Conservation (phyloP, 2,329 filamentous ascomycete genomes). For the Fusarium duplospermum region DNA sequence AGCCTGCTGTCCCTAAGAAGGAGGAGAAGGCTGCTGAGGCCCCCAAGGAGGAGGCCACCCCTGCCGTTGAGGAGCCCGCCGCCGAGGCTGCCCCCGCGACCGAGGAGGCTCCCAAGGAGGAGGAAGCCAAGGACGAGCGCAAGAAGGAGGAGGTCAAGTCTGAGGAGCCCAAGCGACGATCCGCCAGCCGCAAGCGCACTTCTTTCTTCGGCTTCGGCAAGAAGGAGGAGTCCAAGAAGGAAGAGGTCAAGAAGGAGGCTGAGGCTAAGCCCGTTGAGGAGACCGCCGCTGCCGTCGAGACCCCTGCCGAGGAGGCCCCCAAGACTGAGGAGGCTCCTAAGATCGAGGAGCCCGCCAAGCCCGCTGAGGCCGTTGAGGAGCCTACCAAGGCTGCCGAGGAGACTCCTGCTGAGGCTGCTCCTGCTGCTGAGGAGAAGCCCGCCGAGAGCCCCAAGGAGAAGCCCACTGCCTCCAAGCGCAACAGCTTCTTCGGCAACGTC, state of each 20-base stretch:
- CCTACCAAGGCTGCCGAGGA: conserved; percentile 49
- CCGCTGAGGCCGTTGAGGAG: conserved; percentile 39
- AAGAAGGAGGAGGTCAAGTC: conserved; percentile 63
- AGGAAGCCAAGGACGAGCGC: conserved; percentile 51
- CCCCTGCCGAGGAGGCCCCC: conserved; percentile 45
- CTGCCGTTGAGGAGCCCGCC: conserved; percentile 42
- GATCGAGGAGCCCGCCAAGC: conserved; percentile 11
- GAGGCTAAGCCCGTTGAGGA: conserved; percentile 54
- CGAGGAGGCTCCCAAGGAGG: conserved; percentile 52
- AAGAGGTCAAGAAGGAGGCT: conserved; percentile 60
- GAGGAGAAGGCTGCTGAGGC: conserved; percentile 54
- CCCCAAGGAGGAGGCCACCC: conserved; percentile 48
- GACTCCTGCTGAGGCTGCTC: conserved; percentile 49
- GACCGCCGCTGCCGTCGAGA: conserved; percentile 45
- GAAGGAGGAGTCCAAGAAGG: conserved; percentile 61
- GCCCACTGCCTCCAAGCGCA: conserved; percentile 60
- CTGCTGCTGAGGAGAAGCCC: conserved; percentile 49
- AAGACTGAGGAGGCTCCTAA: conserved; percentile 36
- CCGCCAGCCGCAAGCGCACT: conserved; percentile 72
- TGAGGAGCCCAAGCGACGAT: conserved; percentile 71
- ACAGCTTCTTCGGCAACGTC: conserved; percentile 65
- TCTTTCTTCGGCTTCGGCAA: conserved; percentile 73
- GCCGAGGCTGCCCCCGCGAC: conserved; percentile 35
- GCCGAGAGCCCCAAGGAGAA: conserved; percentile 60
- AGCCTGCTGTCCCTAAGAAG: conserved; percentile 60